phyloP scores from a whole-genome alignment of 495 filamentous ascomycete species.

The Sabuloglossum arenarium region DNA sequence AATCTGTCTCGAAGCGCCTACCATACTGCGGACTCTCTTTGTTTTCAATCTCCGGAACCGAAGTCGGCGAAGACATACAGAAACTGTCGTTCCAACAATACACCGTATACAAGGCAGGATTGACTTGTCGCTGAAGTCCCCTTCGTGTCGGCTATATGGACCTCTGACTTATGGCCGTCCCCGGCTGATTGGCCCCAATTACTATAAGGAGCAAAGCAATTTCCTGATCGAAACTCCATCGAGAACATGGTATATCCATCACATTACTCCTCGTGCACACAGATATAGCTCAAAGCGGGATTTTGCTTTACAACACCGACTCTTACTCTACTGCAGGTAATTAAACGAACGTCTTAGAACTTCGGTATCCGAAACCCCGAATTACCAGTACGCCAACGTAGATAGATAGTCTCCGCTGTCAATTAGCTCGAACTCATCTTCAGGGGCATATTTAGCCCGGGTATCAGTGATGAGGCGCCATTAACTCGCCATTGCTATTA shows the following conservation, averaged over 20 bases:
- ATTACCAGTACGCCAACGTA: no score
- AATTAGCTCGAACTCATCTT: conserved; percentile 72
- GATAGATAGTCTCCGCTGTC: conserved; percentile 60
- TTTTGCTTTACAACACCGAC: no score
- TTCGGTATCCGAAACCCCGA: conserved; percentile 39
- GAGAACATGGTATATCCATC: no score
- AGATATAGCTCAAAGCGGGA: no score
- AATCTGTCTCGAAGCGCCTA: conserved; percentile 27
- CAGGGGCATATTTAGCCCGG: conserved; percentile 48
- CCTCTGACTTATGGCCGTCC: conserved; percentile 78
- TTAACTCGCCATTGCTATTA: conserved; percentile 27
- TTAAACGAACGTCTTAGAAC: no score
- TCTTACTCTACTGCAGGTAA: no score
- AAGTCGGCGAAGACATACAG: conserved; percentile 63
- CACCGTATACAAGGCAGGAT: conserved; percentile 46
- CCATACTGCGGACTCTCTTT: background rate
- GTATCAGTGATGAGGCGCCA: conserved; percentile 45
- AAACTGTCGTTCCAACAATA: conserved; percentile 57
- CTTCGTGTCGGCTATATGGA: conserved; percentile 63
- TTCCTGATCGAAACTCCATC: conserved; percentile 57
- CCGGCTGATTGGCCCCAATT: conserved; percentile 33
- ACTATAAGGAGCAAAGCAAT: conserved; percentile 33
- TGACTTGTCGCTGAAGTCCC: conserved; percentile 40
- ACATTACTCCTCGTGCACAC: no score
- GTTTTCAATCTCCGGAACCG: conserved; percentile 42